phyloP scores from a whole-genome alignment of 2,329 filamentous ascomycete species.

The Fusarium falciforme region DNA sequence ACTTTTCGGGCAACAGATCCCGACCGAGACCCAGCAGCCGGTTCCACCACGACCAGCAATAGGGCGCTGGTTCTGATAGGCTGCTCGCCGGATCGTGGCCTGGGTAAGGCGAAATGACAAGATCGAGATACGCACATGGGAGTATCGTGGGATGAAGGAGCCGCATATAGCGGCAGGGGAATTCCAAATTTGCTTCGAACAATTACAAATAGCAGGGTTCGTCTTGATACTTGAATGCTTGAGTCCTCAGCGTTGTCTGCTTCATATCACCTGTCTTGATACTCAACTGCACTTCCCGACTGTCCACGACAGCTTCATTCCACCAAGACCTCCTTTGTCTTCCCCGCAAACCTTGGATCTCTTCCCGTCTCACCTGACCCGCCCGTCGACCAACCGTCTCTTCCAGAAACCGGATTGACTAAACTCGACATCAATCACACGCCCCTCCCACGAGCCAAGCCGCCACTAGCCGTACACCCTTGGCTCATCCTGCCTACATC shows the following conservation, averaged over 20 bases:
- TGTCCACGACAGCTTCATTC: background rate
- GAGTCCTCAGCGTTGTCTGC: background rate
- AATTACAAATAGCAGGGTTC: background rate
- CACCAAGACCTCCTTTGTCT: constrained; percentile 10
- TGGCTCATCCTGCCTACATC: constrained; percentile 34
- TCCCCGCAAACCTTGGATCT: constrained; percentile 30
- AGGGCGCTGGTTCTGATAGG: constrained; percentile 39
- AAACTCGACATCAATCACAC: constrained; percentile 33
- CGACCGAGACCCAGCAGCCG: constrained; percentile 3
- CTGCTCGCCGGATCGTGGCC: constrained; percentile 7
- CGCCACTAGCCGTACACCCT: constrained; percentile 41
- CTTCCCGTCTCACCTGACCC: constrained; percentile 34
- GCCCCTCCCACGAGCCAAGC: constrained; percentile 35
- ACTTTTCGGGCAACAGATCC: constrained; percentile 21
- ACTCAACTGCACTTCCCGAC: background rate
- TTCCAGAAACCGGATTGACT: constrained; percentile 29
- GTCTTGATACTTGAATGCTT: background rate
- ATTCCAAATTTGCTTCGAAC: background rate
- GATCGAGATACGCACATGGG: constrained; percentile 17
- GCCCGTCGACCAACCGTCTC: constrained; percentile 31
- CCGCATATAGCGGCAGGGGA: background rate
- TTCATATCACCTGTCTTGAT: background rate
- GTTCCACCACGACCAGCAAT: constrained; percentile 40
- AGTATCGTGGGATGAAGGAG: background rate
- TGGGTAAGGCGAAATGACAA: constrained; percentile 35